Conservation (phyloP, 108 stramenopile genomes). For the Cylindrotheca closterium region DNA sequence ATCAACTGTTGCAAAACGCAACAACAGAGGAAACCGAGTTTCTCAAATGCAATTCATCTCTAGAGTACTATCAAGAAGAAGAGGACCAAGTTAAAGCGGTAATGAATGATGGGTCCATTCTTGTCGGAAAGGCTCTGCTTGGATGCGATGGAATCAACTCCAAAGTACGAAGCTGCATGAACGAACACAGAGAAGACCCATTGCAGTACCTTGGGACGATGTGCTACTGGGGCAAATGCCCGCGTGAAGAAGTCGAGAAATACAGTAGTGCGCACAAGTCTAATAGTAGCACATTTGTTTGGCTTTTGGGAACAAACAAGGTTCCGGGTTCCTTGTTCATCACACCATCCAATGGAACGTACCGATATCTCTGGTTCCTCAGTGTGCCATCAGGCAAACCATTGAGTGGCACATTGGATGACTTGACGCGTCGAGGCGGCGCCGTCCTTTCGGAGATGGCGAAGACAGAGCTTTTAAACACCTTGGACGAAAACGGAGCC, state of each 20-base stretch:
- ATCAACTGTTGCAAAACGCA: constrained; percentile 8
- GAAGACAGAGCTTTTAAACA: constrained; percentile 19
- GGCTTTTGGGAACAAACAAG: not conserved
- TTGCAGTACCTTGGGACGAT: constrained; percentile 19
- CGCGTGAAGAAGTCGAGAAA: constrained; percentile 6
- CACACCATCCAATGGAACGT: not conserved
- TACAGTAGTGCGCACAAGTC: not conserved
- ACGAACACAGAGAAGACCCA: constrained; percentile 13
- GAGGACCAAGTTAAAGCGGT: constrained; percentile 28
- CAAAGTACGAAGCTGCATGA: constrained; percentile 8
- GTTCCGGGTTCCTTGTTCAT: not conserved
- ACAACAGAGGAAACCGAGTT: constrained; percentile 8
- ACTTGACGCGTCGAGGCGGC: constrained; percentile 35
- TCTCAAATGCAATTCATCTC: constrained; percentile 5
- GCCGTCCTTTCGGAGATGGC: constrained; percentile 7
- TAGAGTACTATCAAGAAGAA: constrained; percentile 26
- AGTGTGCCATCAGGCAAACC: not conserved
- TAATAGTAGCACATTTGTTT: constrained; percentile 2
- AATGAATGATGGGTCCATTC: constrained; percentile 4
- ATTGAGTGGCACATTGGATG: not conserved
- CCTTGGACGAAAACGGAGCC: not conserved
- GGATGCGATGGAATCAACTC: constrained; percentile 37
- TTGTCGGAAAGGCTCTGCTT: constrained; percentile 21
- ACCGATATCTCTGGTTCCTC: not conserved
- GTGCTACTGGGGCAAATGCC: constrained; percentile 27